Evolutionary conservation across 1,139 yeast genomes (phyloP), one percentile per base, ranked within the genome.

Genomic region (Debaryomyces coudertii): DNA sequence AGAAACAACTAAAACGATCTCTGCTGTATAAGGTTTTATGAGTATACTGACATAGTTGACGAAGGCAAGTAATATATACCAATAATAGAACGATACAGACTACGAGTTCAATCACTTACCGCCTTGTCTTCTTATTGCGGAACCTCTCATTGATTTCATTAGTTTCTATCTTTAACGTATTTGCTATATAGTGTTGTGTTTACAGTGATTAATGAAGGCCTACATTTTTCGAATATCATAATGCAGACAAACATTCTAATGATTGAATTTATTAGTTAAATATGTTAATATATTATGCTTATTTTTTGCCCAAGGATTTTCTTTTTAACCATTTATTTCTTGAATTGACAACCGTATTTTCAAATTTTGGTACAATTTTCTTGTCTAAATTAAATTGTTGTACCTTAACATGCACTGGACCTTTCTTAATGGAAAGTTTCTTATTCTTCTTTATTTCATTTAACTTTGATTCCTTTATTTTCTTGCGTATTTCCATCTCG

Each of bases 321-420:
- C 90, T 76, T 53, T 74, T 77, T 52, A 84, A 65, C 89, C 89
- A 84, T 55, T 78, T 77, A 44, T 77, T 79, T 58, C 73, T 80
- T 25, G 75, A 66, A 40, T 63, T 68, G 43, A 77, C 60, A 9
- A 76, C 67, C 36, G 66, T 61, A 18, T 63, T 58, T 48, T 76
- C 81, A 36, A 77, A 74, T 37, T 67, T 67, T 7, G 85, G 86
- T 3, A 76, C 80, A 6, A 66, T 56, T 45, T 64, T 71, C 40
- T 63, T 60, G 42, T 51, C 53, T 11, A 49, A 47, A 41, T 57
- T 52, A 34, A 54, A 58, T 3, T 60, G 42, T 48, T 73, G 69
- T 22, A 77, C 79, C 55, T 68, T 71, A 14, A 82, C 87, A 53
- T 66, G 73, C 27, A 82, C 84, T 4, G 85, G 84, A 0, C 87